Base-by-base conservation (phyloP, 768 basidiomycete species). In the Tylopilus sp. region DNA sequence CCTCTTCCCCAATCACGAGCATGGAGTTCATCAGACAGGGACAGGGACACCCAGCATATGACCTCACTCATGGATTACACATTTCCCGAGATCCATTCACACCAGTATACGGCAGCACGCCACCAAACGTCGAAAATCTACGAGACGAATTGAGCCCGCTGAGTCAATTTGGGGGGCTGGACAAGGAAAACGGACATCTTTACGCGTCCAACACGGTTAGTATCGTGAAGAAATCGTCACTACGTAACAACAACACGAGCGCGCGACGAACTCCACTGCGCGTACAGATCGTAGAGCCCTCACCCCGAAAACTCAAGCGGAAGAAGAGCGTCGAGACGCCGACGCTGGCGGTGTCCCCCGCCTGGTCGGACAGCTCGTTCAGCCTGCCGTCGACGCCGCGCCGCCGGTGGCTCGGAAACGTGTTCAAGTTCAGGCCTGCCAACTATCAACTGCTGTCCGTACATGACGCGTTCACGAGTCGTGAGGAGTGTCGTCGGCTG, bases 401-500 rank as follows among this genome's bases (percentile, higher is more conserved):
- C 69, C 80, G 81, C 54, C 80, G 78, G 44, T 98, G 95, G 95
- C 81, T 99, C 55, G 83, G 83, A 40, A 88, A 85, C 60, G 79
- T 97, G 38, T 95, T 98, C 79, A 88, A 82, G 65, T 85, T 91
- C 73, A 91, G 86, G 61, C 83, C 89, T 0, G 72, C 81, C 26
- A 75, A 70, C 25, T 81, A 80, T 60, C 63, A 65, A 22, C 73
- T 94, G 12, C 67, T 80, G 39, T 91, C 86, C 4, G 68, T 75
- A 12, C 75, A 78, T 49, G 81, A 85, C 52, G 68, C 76, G 11
- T 75, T 81, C 55, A 82, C 78, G 36, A 88, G 92, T 6, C 75
- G 87, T 43, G 81, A 82, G 57, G 84, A 88, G 61, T 89, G 90
- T 67, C 78, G 83, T 51, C 76, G 81, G 43, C 67, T 94, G 40